Conservation (phyloP, 2,329 filamentous ascomycete species). For the Aspergillus candidus region DNA sequence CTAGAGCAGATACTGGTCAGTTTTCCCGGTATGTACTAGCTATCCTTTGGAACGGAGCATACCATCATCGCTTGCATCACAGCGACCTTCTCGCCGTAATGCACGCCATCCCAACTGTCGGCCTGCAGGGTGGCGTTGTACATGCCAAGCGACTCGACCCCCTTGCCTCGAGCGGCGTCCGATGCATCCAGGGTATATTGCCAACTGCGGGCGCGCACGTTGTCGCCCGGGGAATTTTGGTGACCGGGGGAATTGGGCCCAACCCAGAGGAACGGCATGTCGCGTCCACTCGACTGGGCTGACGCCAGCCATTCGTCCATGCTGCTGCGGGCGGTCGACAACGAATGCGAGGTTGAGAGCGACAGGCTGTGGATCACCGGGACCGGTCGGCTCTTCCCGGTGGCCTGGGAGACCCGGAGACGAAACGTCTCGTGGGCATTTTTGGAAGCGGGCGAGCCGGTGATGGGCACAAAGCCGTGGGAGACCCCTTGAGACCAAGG, state of each 20-base stretch:
- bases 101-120: slow-evolving; percentile 32
- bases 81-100: slow-evolving; percentile 36
- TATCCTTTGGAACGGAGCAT: slow-evolving; percentile 2
- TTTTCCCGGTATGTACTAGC: neutral
- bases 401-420: slow-evolving; percentile 22
- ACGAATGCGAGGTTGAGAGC: slow-evolving; percentile 26
- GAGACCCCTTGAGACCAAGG: slow-evolving; percentile 24
- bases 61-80: slow-evolving; percentile 43
- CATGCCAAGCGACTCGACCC: slow-evolving; percentile 39
- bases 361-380: slow-evolving; percentile 37
- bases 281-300: slow-evolving; percentile 30
- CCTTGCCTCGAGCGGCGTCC: slow-evolving; percentile 27
- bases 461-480: slow-evolving; percentile 33
- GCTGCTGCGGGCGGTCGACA: slow-evolving; percentile 23
- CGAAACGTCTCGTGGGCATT: slow-evolving; percentile 26
- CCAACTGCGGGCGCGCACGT: slow-evolving; percentile 33
- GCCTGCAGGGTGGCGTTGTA: slow-evolving; percentile 42
- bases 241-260: slow-evolving; percentile 36
- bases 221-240: slow-evolving; percentile 24
- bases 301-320: slow-evolving; percentile 38
- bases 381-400: slow-evolving; percentile 32
- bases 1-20: slow-evolving; percentile 3
- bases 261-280: slow-evolving; percentile 40
- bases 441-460: slow-evolving; percentile 25
- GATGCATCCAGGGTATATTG: slow-evolving; percentile 33